Evolutionary conservation across 176 grass and related monocot species (phyloP), one percentile per base, ranked within the genome.

Genomic region (Ampelocalamus luodianensis): DNA sequence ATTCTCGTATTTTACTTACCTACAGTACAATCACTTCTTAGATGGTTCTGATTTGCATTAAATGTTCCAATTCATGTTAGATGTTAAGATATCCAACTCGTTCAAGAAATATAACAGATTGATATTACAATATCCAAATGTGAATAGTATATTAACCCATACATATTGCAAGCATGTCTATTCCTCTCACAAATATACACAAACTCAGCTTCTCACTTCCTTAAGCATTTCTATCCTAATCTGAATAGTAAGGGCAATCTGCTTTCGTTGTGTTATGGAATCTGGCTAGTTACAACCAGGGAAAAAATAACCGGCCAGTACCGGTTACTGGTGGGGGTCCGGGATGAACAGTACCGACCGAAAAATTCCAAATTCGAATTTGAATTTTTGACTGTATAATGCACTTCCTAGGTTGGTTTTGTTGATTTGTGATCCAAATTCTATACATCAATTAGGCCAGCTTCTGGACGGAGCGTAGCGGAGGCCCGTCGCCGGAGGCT

Each of bases 1-100:
- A 64, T 44, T 26, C 22, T 48, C 11, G 22, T 72, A 72, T 53
- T 79, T 71, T 73, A 86, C 55, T 64, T 79, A 13, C 9, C 17
- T 16, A 49, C 26, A 37, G 18, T 60, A 78, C 1, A 78, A 39
- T 50, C 8, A 85, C 36, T 58, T 69, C 26, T 38, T 71, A 86
- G 65, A 71, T 73, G 6, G 15, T 81, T 82, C 51, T 55, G 34
- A 1, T 38, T 32, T 5, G 50, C 40, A 51, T 27, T 46, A 74
- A 29, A 37, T 55, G 17, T 37, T 75, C 10, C 10, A 1, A 34
- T 56, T 22, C 23, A 42, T 42, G 36, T 82, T 27, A 45, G 5
- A 63, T 82, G 54, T 60, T 22, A 32, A 42, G 66, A 70, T 71
- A 82, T 40, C 50, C 15, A 32, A 44, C 10, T 70, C 24, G 4